Evolutionary conservation across 768 basidiomycete genomes (phyloP).

Genomic region (Mycena rosella): DNA sequence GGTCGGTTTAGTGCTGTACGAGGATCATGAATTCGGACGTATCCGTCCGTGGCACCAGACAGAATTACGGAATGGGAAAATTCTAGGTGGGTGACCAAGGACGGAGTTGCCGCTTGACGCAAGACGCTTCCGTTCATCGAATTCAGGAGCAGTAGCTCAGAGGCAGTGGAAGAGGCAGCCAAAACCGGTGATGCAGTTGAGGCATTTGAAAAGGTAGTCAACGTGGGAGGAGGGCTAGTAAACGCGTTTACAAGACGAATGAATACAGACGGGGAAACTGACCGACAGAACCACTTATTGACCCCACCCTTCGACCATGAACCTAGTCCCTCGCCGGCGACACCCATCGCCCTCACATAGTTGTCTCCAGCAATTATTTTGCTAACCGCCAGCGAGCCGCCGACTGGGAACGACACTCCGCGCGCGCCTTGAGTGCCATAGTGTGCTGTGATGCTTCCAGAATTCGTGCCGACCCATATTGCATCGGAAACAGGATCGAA

Average conservation of each 20-base stretch:
- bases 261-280: conserved; percentile 41
- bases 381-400: conserved; percentile 75
- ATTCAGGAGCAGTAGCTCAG: conserved; percentile 80
- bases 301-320: conserved; percentile 88
- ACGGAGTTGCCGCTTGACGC: conserved; percentile 68
- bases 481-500: conserved; percentile 95
- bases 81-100: conserved; percentile 73
- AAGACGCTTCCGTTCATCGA: conserved; percentile 76
- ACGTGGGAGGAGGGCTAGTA: conserved; percentile 47
- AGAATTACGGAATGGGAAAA: conserved; percentile 74
- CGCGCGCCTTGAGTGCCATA: conserved; percentile 73
- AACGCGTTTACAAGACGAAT: conserved; percentile 13
- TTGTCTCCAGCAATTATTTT: conserved; percentile 85
- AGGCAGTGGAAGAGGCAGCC: conserved; percentile 68
- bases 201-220: conserved; percentile 62
- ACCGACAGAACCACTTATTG: conserved; percentile 88
- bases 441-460: conserved; percentile 78
- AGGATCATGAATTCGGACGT: conserved; percentile 77
- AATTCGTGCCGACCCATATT: conserved; percentile 85
- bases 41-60: conserved; percentile 81
- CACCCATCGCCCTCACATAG: conserved; percentile 75
- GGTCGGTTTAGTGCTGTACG: conserved; percentile 69
- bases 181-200: conserved; percentile 65
- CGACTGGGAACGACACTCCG: conserved; percentile 82
- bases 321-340: conserved; percentile 75